Base-by-base conservation (phyloP, 2,329 filamentous ascomycete genomes). In the Botrytis fabae region DNA sequence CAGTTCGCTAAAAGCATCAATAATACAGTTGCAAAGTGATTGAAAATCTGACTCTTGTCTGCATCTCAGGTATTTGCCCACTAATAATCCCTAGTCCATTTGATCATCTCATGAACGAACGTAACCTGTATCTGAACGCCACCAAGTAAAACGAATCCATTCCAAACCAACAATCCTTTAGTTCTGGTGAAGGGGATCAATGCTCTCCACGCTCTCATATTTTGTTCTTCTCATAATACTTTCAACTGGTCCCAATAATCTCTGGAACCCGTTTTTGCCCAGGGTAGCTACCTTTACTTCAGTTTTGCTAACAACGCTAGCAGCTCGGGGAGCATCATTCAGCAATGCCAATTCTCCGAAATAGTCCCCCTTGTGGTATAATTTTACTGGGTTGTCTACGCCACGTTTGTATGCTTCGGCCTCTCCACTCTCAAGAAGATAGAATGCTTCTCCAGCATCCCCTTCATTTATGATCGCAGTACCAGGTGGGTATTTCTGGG, bases 291-390 rank as follows among this genome's bases (percentile, higher is more conserved):
- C 93, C 85, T 98, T 98, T 81, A 97, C 92, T 75, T 97, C 93
- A 10, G 92, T 93, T 82, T 90, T 88, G 78, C 93, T 93, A 64
- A 97, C 85, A 70, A 99, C 90, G 78, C 92, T 97, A 69, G 96
- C 96, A 54, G 95, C 95, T 80, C 96, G 91, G 14, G 96, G 96
- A 71, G 94, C 93, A 80, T 99, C 95, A 78, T 98, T 97, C 78
- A 98, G 86, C 80, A 99, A 84, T 10, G 96, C 96, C 75, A 99
- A 86, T 84, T 99, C 96, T 75, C 96, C 96, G 83, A 99, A 99
- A 85, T 96, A 99, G 80, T 98, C 96, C 44, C 96, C 96, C 83
- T 97, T 96, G 76, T 86, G 87, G 83, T 98, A 98, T 71, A 89
- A 86, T 80, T 94, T 93, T 76, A 98, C 91, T 3, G 91, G 86